These are phyloP conservation scores for Ophiostoma ulmi DNA, from an alignment of 2,329 filamentous ascomycete species.

Conservation along the genomic window DNA sequence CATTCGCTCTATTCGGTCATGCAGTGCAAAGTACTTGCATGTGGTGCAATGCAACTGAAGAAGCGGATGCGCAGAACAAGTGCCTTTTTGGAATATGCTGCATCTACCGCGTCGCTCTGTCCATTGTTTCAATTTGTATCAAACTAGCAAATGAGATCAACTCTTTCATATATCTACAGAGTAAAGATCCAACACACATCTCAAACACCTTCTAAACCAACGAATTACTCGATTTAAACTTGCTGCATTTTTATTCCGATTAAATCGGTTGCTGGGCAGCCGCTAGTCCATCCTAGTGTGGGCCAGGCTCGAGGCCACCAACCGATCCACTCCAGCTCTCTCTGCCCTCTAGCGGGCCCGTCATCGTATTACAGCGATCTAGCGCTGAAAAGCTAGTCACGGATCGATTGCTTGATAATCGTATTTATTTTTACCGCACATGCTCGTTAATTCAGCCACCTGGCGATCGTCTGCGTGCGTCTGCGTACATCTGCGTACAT, in stretches of 20 bases:
- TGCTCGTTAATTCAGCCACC: neutral
- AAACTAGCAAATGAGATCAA: too few species aligned
- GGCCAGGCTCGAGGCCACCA: conserved; percentile 15
- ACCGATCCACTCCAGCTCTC: neutral
- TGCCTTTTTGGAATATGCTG: too few species aligned
- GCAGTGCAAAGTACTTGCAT: neutral
- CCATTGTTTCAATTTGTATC: too few species aligned
- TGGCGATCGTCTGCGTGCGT: neutral
- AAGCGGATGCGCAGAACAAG: neutral
- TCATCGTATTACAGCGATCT: neutral
- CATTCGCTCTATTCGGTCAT: neutral
- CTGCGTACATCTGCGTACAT: neutral
- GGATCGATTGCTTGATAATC: neutral
- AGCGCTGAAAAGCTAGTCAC: neutral
- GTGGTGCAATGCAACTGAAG: neutral
- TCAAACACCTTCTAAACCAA: neutral
- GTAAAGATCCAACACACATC: neutral
- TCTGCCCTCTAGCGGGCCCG: neutral
- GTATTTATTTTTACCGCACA: neutral
- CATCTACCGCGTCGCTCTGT: neutral
- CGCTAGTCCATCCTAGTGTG: conserved; percentile 10
- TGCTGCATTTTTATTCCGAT: neutral
- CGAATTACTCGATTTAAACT: neutral
- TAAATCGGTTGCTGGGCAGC: conserved; percentile 23
- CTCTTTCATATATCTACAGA: neutral